A percentile compares a stretch with the other conserved stretches of the same genome.
phyloP scores from a whole-genome alignment of 768 basidiomycete genomes.

The Mycena rebaudengoi region DNA sequence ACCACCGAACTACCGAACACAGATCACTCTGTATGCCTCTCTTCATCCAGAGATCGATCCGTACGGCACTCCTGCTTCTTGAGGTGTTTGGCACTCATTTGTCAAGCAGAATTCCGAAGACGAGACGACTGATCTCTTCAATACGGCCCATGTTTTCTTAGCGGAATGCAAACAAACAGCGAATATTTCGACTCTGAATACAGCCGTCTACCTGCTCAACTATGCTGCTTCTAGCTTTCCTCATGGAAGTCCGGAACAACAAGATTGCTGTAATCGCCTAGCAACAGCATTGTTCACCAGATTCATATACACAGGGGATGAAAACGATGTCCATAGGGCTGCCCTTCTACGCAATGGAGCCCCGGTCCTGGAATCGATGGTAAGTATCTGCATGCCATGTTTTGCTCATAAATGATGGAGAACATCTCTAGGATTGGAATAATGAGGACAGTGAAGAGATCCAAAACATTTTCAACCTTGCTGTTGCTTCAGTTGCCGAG shows the following conservation, averaged over 20 bases:
- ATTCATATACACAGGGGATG: not conserved
- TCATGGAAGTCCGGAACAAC: not conserved
- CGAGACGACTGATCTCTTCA: not conserved
- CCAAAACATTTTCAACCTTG: not conserved
- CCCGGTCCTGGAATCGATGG: not conserved
- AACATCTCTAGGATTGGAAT: not conserved
- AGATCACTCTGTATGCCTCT: no score
- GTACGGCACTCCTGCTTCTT: no score
- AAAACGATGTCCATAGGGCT: not conserved
- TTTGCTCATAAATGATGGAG: not conserved
- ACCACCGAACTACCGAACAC: no score
- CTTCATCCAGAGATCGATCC: no score
- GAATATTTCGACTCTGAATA: not conserved
- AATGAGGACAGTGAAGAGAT: not conserved
- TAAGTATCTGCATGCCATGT: not conserved
- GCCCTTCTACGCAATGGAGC: not conserved
- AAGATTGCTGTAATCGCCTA: not conserved
- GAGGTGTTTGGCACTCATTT: no score
- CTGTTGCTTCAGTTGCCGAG: not conserved
- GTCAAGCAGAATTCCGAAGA: not conserved
- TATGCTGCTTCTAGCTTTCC: not conserved
- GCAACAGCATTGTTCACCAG: not conserved
- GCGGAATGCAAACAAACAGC: not conserved
- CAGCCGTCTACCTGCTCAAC: not conserved
- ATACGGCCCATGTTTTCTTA: not conserved